phyloP scores from a whole-genome alignment of 148 eudicot species.

The Rhododendron henanense region DNA sequence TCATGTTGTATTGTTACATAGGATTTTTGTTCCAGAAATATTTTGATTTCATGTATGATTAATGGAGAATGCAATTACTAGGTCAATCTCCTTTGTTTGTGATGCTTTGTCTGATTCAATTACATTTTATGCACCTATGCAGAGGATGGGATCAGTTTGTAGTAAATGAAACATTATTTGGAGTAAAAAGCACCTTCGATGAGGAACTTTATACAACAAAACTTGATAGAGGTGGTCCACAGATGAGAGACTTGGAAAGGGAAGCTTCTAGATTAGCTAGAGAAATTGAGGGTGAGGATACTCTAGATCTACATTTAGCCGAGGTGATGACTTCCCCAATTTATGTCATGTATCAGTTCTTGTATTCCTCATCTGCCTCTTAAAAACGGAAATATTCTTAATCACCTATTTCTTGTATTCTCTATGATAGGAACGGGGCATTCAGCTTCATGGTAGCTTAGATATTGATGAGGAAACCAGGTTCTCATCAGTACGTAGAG shows the following conservation, averaged over 20 bases:
- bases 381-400: background rate
- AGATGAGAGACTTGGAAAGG: slow-evolving; percentile 75
- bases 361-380: slow-evolving; percentile 1
- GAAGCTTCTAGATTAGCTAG: slow-evolving; percentile 86
- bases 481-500: slow-evolving; percentile 82
- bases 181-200: slow-evolving; percentile 90
- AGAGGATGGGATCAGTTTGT: slow-evolving; percentile 98
- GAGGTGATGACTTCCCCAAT: slow-evolving; percentile 50
- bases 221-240: slow-evolving; percentile 92
- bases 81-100: slow-evolving; percentile 8
- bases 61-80: background rate
- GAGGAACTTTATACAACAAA: slow-evolving; percentile 99
- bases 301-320: slow-evolving; percentile 87
- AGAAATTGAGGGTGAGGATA: slow-evolving; percentile 97
- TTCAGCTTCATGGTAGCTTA: slow-evolving; percentile 43
- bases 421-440: slow-evolving; percentile 65
- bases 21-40: background rate
- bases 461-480: slow-evolving; percentile 92
- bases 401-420: background rate
- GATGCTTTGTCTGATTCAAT: slow-evolving; percentile 13
- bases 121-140: background rate
- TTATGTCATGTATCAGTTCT: background rate
- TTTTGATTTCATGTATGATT: background rate
- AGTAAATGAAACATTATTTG: slow-evolving; percentile 83
- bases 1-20: background rate